Percentiles rank a stretch among this genome's conserved stretches.
phyloP scores from a whole-genome alignment of 2,329 filamentous ascomycete genomes.

The Paracamarosporium sp. region DNA sequence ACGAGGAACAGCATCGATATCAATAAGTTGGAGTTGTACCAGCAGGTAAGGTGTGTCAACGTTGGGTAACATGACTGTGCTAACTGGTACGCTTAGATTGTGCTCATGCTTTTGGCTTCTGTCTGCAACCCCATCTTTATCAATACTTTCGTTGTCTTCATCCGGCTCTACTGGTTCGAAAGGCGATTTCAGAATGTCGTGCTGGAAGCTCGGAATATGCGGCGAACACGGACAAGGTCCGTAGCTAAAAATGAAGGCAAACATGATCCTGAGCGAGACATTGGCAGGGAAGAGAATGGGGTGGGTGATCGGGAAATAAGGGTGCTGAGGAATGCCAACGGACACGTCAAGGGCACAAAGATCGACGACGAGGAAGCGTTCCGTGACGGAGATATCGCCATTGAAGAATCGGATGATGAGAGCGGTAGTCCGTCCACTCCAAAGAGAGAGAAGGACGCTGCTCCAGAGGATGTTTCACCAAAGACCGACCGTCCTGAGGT shows the following conservation, averaged over 20 bases:
- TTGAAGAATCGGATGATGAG: constrained; percentile 51
- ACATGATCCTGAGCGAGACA: constrained; percentile 51
- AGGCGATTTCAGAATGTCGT: constrained; percentile 90
- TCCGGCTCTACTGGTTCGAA: constrained; percentile 97
- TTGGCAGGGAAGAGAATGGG: constrained; percentile 63
- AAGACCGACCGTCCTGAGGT: constrained; percentile 12
- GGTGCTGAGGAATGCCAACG: constrained; percentile 66
- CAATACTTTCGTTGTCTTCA: constrained; percentile 78
- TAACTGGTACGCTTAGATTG: constrained; percentile 59
- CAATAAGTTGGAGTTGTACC: constrained; percentile 55
- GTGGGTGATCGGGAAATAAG: constrained; percentile 71
- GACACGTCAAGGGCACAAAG: constrained; percentile 61
- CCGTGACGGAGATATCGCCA: constrained; percentile 47
- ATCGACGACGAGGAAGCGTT: constrained; percentile 58
- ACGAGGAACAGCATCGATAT: constrained; percentile 52
- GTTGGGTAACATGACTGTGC: neutral
- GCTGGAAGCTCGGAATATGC: constrained; percentile 70
- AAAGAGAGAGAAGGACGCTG: neutral
- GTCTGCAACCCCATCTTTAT: constrained; percentile 52
- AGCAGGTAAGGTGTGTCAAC: constrained; percentile 54
- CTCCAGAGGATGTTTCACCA: constrained; percentile 21
- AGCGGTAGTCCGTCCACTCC: constrained; percentile 11
- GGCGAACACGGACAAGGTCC: constrained; percentile 69
- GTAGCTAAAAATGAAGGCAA: constrained; percentile 57
- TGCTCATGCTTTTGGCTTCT: constrained; percentile 44